Conservation (phyloP, 331 rosid genomes). For the Acacia pycnantha region DNA sequence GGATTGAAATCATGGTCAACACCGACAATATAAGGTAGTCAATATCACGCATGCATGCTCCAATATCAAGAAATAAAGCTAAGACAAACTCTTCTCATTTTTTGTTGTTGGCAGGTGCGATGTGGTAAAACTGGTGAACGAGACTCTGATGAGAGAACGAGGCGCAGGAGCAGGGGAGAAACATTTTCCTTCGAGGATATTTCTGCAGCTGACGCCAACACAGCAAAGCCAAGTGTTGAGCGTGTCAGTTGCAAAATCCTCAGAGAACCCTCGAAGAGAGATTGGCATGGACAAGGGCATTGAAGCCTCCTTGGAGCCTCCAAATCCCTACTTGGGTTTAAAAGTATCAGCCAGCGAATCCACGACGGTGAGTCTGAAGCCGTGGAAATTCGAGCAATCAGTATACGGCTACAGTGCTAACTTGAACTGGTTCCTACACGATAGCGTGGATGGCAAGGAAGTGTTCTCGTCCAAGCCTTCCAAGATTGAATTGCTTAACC, state of each 20-base stretch:
- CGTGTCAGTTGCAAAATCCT: conserved; percentile 80
- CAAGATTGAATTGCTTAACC: conserved; percentile 57
- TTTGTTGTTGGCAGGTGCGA: conserved; percentile 54
- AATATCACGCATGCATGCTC: background rate
- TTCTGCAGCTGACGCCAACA: conserved; percentile 73
- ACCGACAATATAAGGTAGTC: conserved; percentile 78
- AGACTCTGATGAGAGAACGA: conserved; percentile 51
- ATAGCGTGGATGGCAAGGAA: conserved; percentile 73
- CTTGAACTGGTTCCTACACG: conserved; percentile 88
- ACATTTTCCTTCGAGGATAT: conserved; percentile 83
- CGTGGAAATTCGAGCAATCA: conserved; percentile 88
- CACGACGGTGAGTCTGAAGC: conserved; percentile 53
- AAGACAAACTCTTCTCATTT: background rate
- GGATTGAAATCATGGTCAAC: conserved; percentile 70
- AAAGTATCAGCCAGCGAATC: conserved; percentile 67
- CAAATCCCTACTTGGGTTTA: conserved; percentile 50
- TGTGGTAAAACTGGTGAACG: conserved; percentile 63
- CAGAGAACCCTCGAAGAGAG: conserved; percentile 76
- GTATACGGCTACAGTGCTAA: conserved; percentile 75
- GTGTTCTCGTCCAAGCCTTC: conserved; percentile 75
- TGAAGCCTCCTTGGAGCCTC: conserved; percentile 66
- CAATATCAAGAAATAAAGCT: background rate
- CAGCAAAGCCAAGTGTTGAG: conserved; percentile 59
- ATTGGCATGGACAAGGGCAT: conserved; percentile 55
- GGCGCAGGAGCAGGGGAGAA: conserved; percentile 71